These are phyloP conservation scores for Extremus antarcticus DNA, from an alignment of 495 filamentous ascomycete species.

Conservation along the genomic window DNA sequence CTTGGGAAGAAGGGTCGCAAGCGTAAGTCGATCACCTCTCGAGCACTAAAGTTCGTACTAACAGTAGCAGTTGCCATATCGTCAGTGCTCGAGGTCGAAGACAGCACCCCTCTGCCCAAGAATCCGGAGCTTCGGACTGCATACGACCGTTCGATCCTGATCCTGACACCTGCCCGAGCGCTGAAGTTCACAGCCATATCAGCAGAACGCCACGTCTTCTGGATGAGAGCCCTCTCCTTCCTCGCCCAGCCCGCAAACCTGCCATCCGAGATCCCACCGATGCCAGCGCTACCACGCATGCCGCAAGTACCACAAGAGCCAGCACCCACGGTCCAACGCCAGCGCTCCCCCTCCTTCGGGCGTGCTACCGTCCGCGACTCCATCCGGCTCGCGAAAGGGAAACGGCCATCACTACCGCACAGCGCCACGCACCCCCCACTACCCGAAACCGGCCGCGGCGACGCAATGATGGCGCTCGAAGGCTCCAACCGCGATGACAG, in stretches of 20 bases:
- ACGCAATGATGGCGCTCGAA: neutral
- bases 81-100: conserved; percentile 92
- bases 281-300: conserved; percentile 28
- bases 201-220: conserved; percentile 83
- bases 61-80: conserved; percentile 67
- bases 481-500: conserved; percentile 12
- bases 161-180: conserved; percentile 83
- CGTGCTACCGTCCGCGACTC: conserved; percentile 74
- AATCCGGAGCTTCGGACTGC: conserved; percentile 42
- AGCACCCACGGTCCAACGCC: conserved; percentile 23
- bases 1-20: conserved; percentile 94
- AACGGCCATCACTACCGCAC: conserved; percentile 19
- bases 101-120: conserved; percentile 82
- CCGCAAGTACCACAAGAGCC: conserved; percentile 39
- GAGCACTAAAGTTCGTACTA: neutral
- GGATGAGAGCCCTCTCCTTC: conserved; percentile 90
- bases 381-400: conserved; percentile 77
- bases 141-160: conserved; percentile 91
- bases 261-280: conserved; percentile 7
- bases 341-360: conserved; percentile 35
- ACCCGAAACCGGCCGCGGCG: neutral
- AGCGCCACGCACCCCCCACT: conserved; percentile 12
- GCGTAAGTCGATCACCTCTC: conserved; percentile 47
- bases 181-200: conserved; percentile 86
- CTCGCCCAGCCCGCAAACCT: conserved; percentile 50